Conservation (phyloP, 306 rosid species). For the Corylus americana region DNA sequence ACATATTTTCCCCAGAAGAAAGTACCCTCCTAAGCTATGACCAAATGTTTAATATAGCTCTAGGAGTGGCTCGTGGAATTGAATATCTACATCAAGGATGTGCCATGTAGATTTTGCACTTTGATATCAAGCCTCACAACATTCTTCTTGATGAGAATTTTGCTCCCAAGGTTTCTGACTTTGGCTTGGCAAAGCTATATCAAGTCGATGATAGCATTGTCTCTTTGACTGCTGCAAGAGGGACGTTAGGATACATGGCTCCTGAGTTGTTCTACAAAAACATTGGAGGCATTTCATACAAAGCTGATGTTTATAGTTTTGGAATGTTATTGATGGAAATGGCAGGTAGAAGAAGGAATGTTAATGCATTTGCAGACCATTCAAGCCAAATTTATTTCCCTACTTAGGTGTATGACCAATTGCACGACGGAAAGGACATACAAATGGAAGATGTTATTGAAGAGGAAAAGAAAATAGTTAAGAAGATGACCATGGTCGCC, state of each 20-base stretch:
- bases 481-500: too few relatives aligned
- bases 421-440: too few relatives aligned
- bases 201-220: not conserved
- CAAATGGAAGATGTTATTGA: too few relatives aligned
- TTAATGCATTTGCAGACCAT: not conserved
- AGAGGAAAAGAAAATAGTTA: too few relatives aligned
- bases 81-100: conserved; percentile 1
- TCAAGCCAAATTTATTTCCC: conserved; percentile 10
- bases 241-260: not conserved
- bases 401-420: too few relatives aligned
- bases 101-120: not conserved
- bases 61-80: conserved; percentile 1
- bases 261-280: not conserved
- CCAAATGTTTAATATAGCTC: not conserved
- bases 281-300: not conserved
- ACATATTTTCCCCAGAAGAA: conserved; percentile 10
- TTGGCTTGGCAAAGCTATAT: not conserved
- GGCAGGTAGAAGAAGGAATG: not conserved
- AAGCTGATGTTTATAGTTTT: not conserved
- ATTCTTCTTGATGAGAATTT: not conserved
- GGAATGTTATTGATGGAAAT: not conserved
- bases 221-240: not conserved
- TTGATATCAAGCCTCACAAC: not conserved
- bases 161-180: not conserved
- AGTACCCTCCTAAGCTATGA: not conserved